A percentile compares a stretch with the other conserved stretches of the same genome.
phyloP scores from a whole-genome alignment of 352 stramenopile genomes.

The Phytophthora aleatoria region DNA sequence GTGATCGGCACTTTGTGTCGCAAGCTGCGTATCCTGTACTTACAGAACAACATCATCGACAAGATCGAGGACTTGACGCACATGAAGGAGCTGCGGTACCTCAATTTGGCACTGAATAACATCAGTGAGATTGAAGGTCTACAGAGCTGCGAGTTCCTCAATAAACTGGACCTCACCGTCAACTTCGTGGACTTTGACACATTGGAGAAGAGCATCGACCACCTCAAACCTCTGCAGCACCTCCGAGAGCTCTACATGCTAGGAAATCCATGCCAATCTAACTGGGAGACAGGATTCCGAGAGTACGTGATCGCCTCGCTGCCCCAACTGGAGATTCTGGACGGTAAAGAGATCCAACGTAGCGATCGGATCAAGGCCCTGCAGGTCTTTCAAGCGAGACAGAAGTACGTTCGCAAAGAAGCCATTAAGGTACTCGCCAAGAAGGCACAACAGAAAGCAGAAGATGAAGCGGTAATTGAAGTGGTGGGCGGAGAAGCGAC shows the following conservation, averaged over 20 bases:
- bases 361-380: conserved; percentile 88
- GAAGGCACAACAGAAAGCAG: conserved; percentile 27
- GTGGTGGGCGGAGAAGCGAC: conserved; percentile 38
- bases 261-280: conserved; percentile 89
- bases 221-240: conserved; percentile 76
- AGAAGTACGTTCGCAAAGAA: conserved; percentile 42
- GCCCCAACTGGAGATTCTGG: conserved; percentile 82
- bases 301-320: conserved; percentile 89
- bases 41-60: conserved; percentile 97
- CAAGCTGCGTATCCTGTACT: conserved; percentile 93
- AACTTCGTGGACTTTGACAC: conserved; percentile 95
- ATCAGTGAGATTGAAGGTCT: conserved; percentile 90
- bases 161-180: conserved; percentile 94
- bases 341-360: conserved; percentile 90
- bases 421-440: conserved; percentile 21
- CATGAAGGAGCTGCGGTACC: conserved; percentile 94
- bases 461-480: conserved; percentile 47
- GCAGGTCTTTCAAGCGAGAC: conserved; percentile 73
- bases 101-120: conserved; percentile 97
- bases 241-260: conserved; percentile 95
- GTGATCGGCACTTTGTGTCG: conserved; percentile 90
- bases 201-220: conserved; percentile 86
- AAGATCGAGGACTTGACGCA: conserved; percentile 93
- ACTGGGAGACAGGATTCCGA: conserved; percentile 74
- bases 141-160: conserved; percentile 86